Evolutionary conservation across 2,329 filamentous ascomycete species (phyloP).

Genomic region (Huntiella abstrusa): DNA sequence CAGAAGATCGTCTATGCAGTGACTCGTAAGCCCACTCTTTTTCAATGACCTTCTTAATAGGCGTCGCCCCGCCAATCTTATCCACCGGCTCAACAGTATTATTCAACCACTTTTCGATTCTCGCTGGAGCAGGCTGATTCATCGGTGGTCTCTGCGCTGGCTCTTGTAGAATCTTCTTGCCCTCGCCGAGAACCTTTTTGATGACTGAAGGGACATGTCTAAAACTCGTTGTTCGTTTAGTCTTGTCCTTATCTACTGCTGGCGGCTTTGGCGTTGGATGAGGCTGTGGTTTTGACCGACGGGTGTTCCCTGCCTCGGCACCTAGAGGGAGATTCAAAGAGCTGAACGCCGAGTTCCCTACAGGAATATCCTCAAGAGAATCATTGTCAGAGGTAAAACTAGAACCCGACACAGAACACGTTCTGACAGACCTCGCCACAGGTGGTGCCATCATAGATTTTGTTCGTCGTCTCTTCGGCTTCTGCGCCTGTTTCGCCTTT

Average conservation of each 20-base stretch:
- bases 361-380: constrained; percentile 32
- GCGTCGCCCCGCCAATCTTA: constrained; percentile 18
- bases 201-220: constrained; percentile 42
- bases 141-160: constrained; percentile 27
- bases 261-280: background rate
- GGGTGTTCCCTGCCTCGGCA: constrained; percentile 24
- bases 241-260: constrained; percentile 13
- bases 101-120: constrained; percentile 47
- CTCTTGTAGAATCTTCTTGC: constrained; percentile 45
- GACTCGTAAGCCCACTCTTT: constrained; percentile 16
- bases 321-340: constrained; percentile 38
- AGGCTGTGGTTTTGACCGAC: constrained; percentile 18
- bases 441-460: constrained; percentile 9
- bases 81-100: constrained; percentile 44
- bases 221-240: constrained; percentile 35
- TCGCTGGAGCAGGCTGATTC: constrained; percentile 34
- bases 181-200: constrained; percentile 44
- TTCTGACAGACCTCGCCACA: constrained; percentile 6
- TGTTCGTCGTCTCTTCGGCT: constrained; percentile 3
- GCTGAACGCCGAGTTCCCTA: constrained; percentile 48
- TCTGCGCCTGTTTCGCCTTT: background rate
- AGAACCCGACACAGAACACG: constrained; percentile 15
- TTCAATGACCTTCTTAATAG: constrained; percentile 19
- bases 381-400: constrained; percentile 17
- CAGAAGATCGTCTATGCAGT: constrained; percentile 9